Base-by-base conservation (phyloP, 768 basidiomycete genomes). In the Termitomyces eurrhizus region DNA sequence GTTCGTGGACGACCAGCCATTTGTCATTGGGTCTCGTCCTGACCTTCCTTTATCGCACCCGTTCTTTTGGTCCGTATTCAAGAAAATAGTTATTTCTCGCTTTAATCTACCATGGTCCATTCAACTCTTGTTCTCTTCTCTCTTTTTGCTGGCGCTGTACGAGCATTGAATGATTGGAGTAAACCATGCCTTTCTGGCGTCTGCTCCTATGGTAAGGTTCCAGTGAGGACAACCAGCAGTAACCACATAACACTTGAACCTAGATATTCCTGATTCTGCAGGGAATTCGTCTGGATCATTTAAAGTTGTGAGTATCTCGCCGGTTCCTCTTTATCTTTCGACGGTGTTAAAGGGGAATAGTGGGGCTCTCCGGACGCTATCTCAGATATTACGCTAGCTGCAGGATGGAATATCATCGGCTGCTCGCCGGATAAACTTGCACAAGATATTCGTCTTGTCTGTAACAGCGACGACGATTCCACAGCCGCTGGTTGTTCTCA, bases 381-480 rank as follows among this genome's bases (percentile, higher is more conserved):
- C 24, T 73, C 77, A 8, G 79, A 80, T 58, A 75, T 80, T 42
- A 79, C 80, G 2, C 61, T 73, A n/a, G 80, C 80, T 6, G 82
- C 78, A 21, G 83, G 83, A 29, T 85, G 82, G 82, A 72, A 75
- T 33, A 81, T 84, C 45, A 64, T 83, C 24, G 75, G 72, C 41
- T 85, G 83, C 65, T 70, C 75, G 36, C 67, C 77, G 3, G 73
- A 77, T 58, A 62, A 69, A 0, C 60, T 75, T 12, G 65, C 73
- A 32, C 82, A 83, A 62, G 78, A 81, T 45, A 77, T 83, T 52
- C 78, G 81, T 9, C 73, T 82, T 21, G 80, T 82, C 3, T 84
- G 83, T 70, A 67, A 67, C 24, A 60, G 57, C 49, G 59, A 66
- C n/a, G 69, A 72, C 21, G 69, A 72, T 50, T 60, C 67, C 36